Conservation (phyloP, 257 asterid genomes). For the Vinca minor region DNA sequence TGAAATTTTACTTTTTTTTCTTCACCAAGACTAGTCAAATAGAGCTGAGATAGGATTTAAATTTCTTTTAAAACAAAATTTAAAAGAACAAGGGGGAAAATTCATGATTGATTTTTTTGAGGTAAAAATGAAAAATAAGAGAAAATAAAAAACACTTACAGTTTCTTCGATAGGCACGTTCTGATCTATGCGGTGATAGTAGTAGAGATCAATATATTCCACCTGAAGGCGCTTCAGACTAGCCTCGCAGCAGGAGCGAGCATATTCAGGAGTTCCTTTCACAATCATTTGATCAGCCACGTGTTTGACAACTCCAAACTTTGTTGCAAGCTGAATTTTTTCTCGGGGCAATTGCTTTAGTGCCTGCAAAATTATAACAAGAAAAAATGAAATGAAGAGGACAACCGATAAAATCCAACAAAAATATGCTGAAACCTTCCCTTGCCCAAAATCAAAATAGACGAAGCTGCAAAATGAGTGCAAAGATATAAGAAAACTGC, state of each 20-base stretch:
- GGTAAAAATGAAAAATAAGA: not conserved
- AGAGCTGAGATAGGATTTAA: not conserved
- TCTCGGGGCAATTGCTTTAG: conserved; percentile 53
- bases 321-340: conserved; percentile 52
- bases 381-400: not conserved
- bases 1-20: not conserved
- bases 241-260: conserved; percentile 51
- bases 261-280: conserved; percentile 58
- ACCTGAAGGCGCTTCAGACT: conserved; percentile 52
- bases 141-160: conserved; percentile 21
- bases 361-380: conserved; percentile 30
- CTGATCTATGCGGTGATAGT: conserved; percentile 46
- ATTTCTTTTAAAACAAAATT: not conserved
- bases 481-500: not conserved
- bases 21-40: not conserved
- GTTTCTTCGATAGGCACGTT: conserved; percentile 59
- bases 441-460: not conserved
- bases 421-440: not conserved
- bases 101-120: not conserved
- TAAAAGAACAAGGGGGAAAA: not conserved
- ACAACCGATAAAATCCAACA: not conserved
- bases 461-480: not conserved
- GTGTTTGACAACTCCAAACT: conserved; percentile 39
- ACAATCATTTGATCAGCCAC: conserved; percentile 26
- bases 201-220: conserved; percentile 56